These are phyloP conservation scores for Podila minutissima DNA, from an alignment of 192 early-diverging fungal species.

Conservation along the genomic window DNA sequence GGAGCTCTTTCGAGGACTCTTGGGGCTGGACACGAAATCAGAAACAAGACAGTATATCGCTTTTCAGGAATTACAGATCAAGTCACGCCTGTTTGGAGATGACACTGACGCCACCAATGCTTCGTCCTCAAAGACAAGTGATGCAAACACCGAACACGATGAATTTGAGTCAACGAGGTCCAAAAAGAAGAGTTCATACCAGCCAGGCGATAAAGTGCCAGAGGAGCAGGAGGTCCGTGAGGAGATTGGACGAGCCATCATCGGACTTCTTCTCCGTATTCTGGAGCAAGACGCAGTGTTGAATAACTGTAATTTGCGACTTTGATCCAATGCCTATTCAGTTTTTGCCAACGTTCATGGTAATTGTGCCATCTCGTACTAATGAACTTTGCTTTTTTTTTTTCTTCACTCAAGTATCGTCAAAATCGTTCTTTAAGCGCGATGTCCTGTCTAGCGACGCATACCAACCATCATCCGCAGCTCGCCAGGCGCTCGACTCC, in stretches of 20 bases:
- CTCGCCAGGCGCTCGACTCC: conserved; percentile 17
- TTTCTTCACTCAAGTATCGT: conserved; percentile 10
- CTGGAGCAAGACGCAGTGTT: conserved; percentile 35
- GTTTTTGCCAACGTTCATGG: too few species aligned
- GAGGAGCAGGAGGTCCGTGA: conserved; percentile 39
- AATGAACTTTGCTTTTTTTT: neutral
- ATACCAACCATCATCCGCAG: neutral
- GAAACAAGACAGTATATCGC: conserved; percentile 38
- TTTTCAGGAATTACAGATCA: conserved; percentile 30
- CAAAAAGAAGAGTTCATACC: neutral
- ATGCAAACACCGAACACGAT: neutral
- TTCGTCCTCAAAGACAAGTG: too few species aligned
- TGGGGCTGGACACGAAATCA: conserved; percentile 30
- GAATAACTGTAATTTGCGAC: conserved; percentile 15
- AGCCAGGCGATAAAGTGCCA: neutral
- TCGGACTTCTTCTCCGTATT: conserved; percentile 22
- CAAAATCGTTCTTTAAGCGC: conserved; percentile 23
- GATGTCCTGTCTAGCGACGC: conserved; percentile 14
- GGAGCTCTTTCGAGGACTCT: conserved; percentile 32
- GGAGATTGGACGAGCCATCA: conserved; percentile 32
- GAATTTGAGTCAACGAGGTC: neutral
- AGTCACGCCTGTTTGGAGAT: conserved; percentile 9
- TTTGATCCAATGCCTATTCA: neutral
- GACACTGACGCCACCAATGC: neutral
- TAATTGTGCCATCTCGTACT: neutral